Percentiles rank a stretch among this genome's conserved stretches.
phyloP scores from a whole-genome alignment of 1,284 basidiomycete species.

The Sutorius eximius region DNA sequence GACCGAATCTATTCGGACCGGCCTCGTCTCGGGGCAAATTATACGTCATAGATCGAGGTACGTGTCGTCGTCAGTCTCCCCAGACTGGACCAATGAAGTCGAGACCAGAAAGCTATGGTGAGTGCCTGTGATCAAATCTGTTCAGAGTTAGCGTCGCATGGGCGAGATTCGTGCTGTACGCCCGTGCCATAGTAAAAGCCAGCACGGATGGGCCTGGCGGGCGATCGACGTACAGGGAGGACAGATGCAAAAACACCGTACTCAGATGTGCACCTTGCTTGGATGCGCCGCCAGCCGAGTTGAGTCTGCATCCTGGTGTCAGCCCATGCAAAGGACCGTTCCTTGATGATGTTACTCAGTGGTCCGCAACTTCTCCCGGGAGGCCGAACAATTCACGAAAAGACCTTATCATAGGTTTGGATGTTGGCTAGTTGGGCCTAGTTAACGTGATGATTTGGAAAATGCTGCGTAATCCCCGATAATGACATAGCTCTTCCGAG shows the following conservation, averaged over 20 bases:
- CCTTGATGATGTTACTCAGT: too few relatives aligned
- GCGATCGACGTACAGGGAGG: conserved; percentile 12
- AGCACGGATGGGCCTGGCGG: conserved; percentile 18
- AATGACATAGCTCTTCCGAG: neutral
- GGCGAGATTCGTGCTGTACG: neutral
- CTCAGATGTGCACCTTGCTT: neutral
- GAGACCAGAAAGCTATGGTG: neutral
- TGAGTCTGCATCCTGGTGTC: neutral
- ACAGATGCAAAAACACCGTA: neutral
- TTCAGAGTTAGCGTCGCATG: neutral
- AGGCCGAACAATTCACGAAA: too few relatives aligned
- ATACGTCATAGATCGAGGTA: neutral
- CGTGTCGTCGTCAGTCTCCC: neutral
- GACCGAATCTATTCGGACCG: neutral
- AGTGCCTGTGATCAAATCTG: neutral
- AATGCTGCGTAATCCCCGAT: neutral
- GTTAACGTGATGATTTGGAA: too few relatives aligned
- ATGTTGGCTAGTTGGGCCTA: too few relatives aligned
- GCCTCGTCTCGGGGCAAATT: too few relatives aligned
- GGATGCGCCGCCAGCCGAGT: neutral
- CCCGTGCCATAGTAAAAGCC: neutral
- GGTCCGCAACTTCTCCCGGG: too few relatives aligned
- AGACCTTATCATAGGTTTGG: too few relatives aligned
- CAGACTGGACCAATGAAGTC: neutral
- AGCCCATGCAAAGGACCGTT: too few relatives aligned